A percentile compares a stretch with the other conserved stretches of the same genome.
Conservation (phyloP, 192 early-diverging fungal genomes). For the Chytriomyces hyalinus region DNA sequence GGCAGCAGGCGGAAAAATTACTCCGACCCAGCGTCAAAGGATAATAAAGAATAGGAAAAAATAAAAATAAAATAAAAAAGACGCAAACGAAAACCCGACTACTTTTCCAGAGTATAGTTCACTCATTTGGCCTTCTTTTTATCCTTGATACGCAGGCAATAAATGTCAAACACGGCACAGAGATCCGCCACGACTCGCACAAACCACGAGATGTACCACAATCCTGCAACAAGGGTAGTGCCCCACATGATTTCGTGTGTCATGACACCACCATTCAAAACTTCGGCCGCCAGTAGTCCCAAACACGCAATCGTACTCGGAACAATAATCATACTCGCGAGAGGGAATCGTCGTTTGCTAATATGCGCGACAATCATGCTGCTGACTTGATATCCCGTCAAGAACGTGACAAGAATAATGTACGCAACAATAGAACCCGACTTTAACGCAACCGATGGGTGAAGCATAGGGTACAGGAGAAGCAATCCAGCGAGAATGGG, state of each 20-base stretch:
- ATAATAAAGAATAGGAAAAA: slow-evolving; percentile 4
- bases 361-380: slow-evolving; percentile 87
- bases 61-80: neutral
- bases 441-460: slow-evolving; percentile 1
- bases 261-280: slow-evolving; percentile 13
- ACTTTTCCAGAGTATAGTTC: neutral
- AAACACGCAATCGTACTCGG: neutral
- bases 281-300: slow-evolving; percentile 29
- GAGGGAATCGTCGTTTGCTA: slow-evolving; percentile 81
- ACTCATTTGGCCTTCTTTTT: neutral
- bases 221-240: slow-evolving; percentile 28
- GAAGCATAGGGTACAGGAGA: slow-evolving; percentile 68
- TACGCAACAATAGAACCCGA: slow-evolving; percentile 61
- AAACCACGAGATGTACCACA: slow-evolving; percentile 45
- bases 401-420: slow-evolving; percentile 69
- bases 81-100: neutral
- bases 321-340: slow-evolving; percentile 59
- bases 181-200: slow-evolving; percentile 44
- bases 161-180: slow-evolving; percentile 56
- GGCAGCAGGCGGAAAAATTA: neutral
- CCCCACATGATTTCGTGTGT: slow-evolving; percentile 42
- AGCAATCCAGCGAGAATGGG: slow-evolving; percentile 65
- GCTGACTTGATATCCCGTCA: slow-evolving; percentile 83
- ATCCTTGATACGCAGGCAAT: slow-evolving; percentile 38
- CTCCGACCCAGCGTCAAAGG: neutral